Evolutionary conservation across 148 eudicot species (phyloP).

Genomic region (Fagopyrum homotropicum): DNA sequence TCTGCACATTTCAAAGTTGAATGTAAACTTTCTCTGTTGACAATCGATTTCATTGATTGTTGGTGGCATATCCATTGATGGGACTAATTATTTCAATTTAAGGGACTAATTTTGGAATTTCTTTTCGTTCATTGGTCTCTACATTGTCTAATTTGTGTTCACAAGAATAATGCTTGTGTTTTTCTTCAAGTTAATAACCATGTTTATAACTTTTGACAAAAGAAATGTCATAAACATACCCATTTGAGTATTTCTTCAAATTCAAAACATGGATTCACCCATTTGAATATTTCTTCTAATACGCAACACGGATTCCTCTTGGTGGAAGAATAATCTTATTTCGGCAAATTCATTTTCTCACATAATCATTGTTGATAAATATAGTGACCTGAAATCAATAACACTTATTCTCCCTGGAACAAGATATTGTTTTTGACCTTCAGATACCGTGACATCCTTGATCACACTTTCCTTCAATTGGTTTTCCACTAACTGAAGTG

Average conservation of each 20-base stretch:
- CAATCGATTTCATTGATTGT: background rate
- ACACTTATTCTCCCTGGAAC: background rate
- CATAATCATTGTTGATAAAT: background rate
- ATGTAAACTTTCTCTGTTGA: background rate
- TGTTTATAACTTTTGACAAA: background rate
- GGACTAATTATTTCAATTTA: no score
- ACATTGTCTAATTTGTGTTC: background rate
- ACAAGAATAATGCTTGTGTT: background rate
- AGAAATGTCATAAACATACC: background rate
- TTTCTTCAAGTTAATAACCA: background rate
- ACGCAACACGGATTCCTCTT: background rate
- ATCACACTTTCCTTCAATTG: background rate
- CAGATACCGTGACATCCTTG: background rate
- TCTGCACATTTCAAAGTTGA: background rate
- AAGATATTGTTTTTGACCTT: background rate
- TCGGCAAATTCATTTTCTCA: background rate
- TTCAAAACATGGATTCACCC: background rate
- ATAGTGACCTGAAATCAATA: background rate
- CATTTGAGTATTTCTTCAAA: no score
- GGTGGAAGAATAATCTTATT: background rate
- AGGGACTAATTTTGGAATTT: background rate
- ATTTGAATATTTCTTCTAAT: no score
- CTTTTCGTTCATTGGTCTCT: background rate
- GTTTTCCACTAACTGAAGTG: background rate
- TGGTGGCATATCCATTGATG: background rate